Base-by-base conservation (phyloP, 805 yeast genomes). In the Ogataea naganishii region DNA sequence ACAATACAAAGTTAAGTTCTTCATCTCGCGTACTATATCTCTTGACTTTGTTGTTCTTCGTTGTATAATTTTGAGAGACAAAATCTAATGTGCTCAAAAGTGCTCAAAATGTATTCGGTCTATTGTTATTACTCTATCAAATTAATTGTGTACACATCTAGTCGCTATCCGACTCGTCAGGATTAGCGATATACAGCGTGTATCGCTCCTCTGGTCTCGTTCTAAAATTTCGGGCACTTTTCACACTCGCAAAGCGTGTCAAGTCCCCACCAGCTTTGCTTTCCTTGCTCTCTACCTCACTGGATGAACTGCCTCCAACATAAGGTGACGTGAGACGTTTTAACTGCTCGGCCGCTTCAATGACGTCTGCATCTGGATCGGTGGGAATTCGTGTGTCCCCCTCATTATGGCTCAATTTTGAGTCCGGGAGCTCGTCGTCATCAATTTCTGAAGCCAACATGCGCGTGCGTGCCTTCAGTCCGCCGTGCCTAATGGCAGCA, bases 401-500 rank as follows among this genome's bases (percentile, higher is more conserved):
- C 7, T 35, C 35, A 1, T 43, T 33, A 29, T 53, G 58, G 11
- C 54, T 41, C 33, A 44, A 33, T 12, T 46, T 53, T 10, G 59
- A 54, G 34, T 53, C 56, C 2, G 59, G 59, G 18, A 52, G 34
- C 34, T 74, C 83, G 20, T 63, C 71, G 32, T 79, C 84, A 38
- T 78, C 88, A 21, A 80, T 76, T 49, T 80, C 92, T 15, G 80
- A 70, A 2, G 88, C 89, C 36, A 81, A 59, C 53, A 80, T 62
- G 28, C 92, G 64, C 39, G 80, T 63, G 26, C 84, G 64, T 16
- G 80, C 81, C 31, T 73, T 66, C 34, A 72, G 59, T 45, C 62
- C 73, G 5, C 80, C 80, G 46, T 75, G 80, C 44, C 72, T 75
- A 47, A 74, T 58, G 33, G 73, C 79, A 14, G 56, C 49, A 33